Base-by-base conservation (phyloP, 1,284 basidiomycete genomes). In the Anthracocystis walkeri region DNA sequence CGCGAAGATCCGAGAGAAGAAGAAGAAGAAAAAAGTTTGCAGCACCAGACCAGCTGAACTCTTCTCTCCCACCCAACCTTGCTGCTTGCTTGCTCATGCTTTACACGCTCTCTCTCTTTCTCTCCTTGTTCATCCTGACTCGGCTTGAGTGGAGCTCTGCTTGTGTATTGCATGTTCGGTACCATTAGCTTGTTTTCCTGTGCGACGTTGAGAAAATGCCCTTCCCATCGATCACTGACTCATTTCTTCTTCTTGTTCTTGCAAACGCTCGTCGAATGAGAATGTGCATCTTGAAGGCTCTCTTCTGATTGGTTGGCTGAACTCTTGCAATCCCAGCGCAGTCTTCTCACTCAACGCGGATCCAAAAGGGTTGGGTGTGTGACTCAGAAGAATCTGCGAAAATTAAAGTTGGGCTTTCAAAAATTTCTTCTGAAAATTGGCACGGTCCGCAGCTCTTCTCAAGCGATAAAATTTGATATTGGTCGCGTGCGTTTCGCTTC, bases 11-110 rank as follows among this genome's bases (percentile, higher is more conserved):
- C n/a, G n/a, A n/a, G n/a, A n/a, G 29, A 29, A 29, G 29, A 40
- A 42, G 35, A 40, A 27, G 14, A 44, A 58, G 45, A 58, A 58
- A 56, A 63, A 63, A 63, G 42, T 49, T 38, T 33, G 29, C 29
- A 18, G 53, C 51, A 56, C 18, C 11, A 31, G 14, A 29, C 25
- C 48, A n/a, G 53, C 33, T 27, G 40, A 55, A n/a, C n/a, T n/a
- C 59, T 50, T 20, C 10, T 59, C 50, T 51, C 31, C 25, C 12
- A 7, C 35, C 27, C n/a, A 18, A 4, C 27, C 12, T 45, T 33
- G 11, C 29, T 52, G 1, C 42, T 6, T 38, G n/a, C 50, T 40
- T 52, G 29, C 12, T n/a, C 29, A 29, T 29, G 29, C 29, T 29
- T 29, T 8, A 4, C 29, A 29, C 29, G 4, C 29, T 29, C 29